phyloP scores from a whole-genome alignment of 306 rosid genomes.

The Arachis stenosperma region DNA sequence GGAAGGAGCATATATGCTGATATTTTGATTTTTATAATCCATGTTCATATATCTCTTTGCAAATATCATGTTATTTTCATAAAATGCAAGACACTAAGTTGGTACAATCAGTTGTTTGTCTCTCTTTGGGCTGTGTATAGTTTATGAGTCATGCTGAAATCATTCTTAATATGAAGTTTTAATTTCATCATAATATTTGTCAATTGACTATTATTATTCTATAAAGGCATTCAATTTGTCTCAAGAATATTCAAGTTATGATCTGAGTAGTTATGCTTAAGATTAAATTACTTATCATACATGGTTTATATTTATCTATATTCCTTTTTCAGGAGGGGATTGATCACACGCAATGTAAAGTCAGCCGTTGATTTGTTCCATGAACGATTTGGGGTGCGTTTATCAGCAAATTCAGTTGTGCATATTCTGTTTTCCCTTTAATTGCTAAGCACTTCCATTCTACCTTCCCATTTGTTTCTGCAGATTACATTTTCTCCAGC shows the following conservation, averaged over 20 bases:
- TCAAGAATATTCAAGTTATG: not conserved
- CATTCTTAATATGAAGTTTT: not conserved
- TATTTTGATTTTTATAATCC: not conserved
- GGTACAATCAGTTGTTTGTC: not conserved
- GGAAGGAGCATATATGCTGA: not conserved
- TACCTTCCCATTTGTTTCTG: conserved; percentile 40
- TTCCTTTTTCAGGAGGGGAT: conserved; percentile 66
- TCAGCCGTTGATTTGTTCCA: conserved; percentile 82
- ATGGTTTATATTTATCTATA: not conserved
- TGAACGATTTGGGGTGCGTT: conserved; percentile 78
- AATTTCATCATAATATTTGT: not conserved
- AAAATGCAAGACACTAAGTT: not conserved
- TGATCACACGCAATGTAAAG: conserved; percentile 83
- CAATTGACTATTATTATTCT: not conserved
- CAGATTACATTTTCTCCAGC: conserved; percentile 90
- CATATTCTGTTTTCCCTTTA: not conserved
- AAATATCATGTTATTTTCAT: not conserved
- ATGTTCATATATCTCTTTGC: not conserved
- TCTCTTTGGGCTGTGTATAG: conserved; percentile 4
- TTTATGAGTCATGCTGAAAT: not conserved
- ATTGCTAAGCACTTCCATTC: conserved; percentile 9
- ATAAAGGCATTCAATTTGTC: not conserved
- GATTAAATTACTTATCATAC: conserved; percentile 24
- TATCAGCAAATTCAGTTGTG: conserved; percentile 17
- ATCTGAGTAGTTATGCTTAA: not conserved